Base-by-base conservation (phyloP, 768 basidiomycete species). In the Hypholoma fasciculare region DNA sequence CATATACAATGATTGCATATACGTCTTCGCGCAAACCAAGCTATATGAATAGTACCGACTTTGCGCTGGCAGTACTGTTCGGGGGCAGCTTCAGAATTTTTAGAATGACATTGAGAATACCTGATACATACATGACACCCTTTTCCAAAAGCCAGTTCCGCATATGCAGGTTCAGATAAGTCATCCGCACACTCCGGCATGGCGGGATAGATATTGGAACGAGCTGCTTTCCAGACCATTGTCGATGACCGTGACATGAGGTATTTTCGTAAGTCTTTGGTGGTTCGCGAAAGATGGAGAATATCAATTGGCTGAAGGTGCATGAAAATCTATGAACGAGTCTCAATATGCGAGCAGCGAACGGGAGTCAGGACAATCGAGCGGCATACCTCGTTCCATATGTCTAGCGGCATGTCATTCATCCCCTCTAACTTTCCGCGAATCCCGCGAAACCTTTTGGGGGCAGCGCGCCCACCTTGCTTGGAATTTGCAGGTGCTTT, bases 221-320 rank as follows among this genome's bases (percentile, higher is more conserved):
- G 72, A 2, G 74, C 71, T n/a, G 66, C 60, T 27, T 71, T 70
- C 78, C 78, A 81, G 4, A 76, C 42, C 37, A 40, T 47, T 7
- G 47, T 43, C 4, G 62, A 62, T 0, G 60, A 53, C n/a, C 65
- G 67, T 11, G 61, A 59, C 58, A 76, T 60, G 16, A 80, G 64
- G 4, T 76, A 65, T 0, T 48, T 47, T n/a, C 76, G 71, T 26
- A 79, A 62, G 0, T 58, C 61, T 57, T 74, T 72, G 44, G 61
- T 71, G 7, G 76, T 68, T 51, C 73, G 62, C 1, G 75, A 67
- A 6, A 79, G 67, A 53, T 68, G 64, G 11, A 81, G 60, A 1
- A 81, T 54, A 60, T 79, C 77, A 14, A 63, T 39, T 8, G 78
- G 75, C 17, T 69, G 53, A 3, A 79, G 63, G 44, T 72, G 63